A percentile compares a stretch with the other conserved stretches of the same genome.
These are phyloP conservation scores for Trichophyton rubrum DNA, from an alignment of 2,329 filamentous ascomycete species.

Conservation along the genomic window DNA sequence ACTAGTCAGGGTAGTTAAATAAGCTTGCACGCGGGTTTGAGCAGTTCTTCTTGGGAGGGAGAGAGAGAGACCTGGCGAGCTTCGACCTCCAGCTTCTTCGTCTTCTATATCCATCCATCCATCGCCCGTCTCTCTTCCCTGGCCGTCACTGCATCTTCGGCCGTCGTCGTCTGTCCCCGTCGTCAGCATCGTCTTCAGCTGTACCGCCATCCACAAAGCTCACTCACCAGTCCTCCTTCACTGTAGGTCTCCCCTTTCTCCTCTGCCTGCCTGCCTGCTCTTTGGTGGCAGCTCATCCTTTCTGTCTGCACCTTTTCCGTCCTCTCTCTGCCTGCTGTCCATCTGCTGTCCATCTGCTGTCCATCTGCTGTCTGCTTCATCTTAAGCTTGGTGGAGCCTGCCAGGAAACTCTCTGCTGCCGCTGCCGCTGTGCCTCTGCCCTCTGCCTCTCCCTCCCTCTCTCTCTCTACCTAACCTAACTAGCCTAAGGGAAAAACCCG, in stretches of 20 bases:
- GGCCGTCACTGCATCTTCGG: too few relatives aligned
- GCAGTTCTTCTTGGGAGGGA: too few relatives aligned
- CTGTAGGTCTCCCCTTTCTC: neutral
- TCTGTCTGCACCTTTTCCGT: neutral
- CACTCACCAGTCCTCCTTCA: neutral
- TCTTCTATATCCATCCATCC: too few relatives aligned
- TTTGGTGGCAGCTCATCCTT: neutral
- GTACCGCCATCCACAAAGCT: neutral
- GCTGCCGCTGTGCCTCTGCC: conserved; percentile 6
- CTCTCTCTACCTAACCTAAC: conserved; percentile 7
- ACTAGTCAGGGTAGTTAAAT: too few relatives aligned
- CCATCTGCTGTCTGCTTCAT: neutral
- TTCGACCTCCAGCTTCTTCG: too few relatives aligned
- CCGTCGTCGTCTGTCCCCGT: neutral
- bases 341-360: neutral
- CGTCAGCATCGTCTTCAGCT: neutral
- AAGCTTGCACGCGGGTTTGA: too few relatives aligned
- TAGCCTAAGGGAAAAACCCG: too few relatives aligned
- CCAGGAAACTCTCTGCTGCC: conserved; percentile 10
- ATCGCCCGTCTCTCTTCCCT: too few relatives aligned
- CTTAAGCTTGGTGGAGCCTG: neutral
- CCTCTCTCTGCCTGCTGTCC: neutral
- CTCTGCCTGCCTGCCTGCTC: conserved; percentile 1
- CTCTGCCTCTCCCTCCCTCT: conserved; percentile 11
- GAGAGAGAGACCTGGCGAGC: too few relatives aligned